Base-by-base conservation (phyloP, 2,329 filamentous ascomycete genomes). In the Thermothelomyces thermophilus region DNA sequence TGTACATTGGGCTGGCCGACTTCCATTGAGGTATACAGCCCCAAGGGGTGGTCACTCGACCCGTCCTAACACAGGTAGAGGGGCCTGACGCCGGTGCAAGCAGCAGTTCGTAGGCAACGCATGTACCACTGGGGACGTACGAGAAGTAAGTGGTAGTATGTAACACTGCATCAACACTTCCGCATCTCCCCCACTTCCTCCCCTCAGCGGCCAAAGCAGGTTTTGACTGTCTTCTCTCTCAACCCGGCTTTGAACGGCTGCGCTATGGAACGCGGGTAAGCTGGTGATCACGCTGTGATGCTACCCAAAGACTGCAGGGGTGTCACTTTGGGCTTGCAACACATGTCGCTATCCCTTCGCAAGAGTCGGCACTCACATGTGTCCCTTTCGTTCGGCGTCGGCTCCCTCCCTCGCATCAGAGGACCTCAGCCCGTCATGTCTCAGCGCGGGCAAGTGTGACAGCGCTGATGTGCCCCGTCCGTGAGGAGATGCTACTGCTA, bases 301-400 rank as follows among this genome's bases (percentile, higher is more conserved):
- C 42, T 53, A 50, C 51, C 47, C 51, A 50, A 50, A 41, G 34
- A 3, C 39, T 36, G 39, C 51, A 46, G 33, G 41, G 51, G 16
- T 17, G 9, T 9, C 16, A 28, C 3, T 43, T 44, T 50, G 43
- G 43, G 46, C 46, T 36, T 22, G 17, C 9, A 35, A 24, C 16
- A 95, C 67, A 16, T 10, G 42, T 6, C 16, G 13, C 16, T 11
- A 35, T 9, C 13, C n/a, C 14, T 35, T n/a, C 16, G 6, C 14
- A n/a, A 2, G 7, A 6, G 13, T 35, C 14, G 13, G 6, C 8
- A 14, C 14, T n/a, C n/a, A 11, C 33, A 35, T 14, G 33, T 35
- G 33, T 35, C 33, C 16, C 33, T 9, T 35, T 6, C 8, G 33
- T n/a, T 35, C 33, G 33, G 36, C 11, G 35, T 13, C 35, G n/a